phyloP scores from a whole-genome alignment of 2,329 filamentous ascomycete species.

The Penicillium sp. region DNA sequence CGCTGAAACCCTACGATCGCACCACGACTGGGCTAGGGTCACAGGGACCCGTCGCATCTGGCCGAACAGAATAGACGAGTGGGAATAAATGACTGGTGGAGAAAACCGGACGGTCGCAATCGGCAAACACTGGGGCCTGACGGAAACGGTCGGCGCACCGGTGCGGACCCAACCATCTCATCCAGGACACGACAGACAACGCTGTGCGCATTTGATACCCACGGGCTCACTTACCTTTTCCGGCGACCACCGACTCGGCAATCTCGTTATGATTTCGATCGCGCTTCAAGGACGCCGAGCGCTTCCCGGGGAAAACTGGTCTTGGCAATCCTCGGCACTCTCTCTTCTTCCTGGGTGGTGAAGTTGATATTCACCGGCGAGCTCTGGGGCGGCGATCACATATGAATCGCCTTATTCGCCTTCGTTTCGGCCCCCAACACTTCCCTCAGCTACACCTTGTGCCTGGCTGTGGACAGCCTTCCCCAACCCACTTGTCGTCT shows the following conservation, averaged over 20 bases:
- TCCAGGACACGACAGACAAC: background rate
- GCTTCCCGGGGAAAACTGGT: constrained; percentile 9
- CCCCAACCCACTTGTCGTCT: too few species aligned
- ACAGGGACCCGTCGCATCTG: background rate
- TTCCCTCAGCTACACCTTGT: too few species aligned
- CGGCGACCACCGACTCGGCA: too few species aligned
- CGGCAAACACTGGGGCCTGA: constrained; percentile 4
- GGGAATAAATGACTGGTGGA: constrained; percentile 4
- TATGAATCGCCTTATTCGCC: constrained; percentile 1
- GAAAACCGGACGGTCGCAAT: constrained; percentile 16
- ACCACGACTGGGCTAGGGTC: background rate
- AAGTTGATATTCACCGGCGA: background rate
- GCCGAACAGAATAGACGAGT: background rate
- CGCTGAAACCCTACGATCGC: constrained; percentile 1
- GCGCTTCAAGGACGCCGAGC: background rate
- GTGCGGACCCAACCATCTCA: constrained; percentile 3
- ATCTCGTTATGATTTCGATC: too few species aligned
- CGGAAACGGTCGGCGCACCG: constrained; percentile 25
- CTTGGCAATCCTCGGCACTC: constrained; percentile 12
- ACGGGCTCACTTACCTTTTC: constrained; percentile 1
- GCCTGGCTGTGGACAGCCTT: too few species aligned
- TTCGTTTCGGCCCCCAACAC: too few species aligned
- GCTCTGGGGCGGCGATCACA: background rate
- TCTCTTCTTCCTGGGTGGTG: too few species aligned
- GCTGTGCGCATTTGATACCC: too few species aligned